Evolutionary conservation across 192 early-diverging fungal genomes (phyloP).

Genomic region (Phycomyces blakesleeanus): DNA sequence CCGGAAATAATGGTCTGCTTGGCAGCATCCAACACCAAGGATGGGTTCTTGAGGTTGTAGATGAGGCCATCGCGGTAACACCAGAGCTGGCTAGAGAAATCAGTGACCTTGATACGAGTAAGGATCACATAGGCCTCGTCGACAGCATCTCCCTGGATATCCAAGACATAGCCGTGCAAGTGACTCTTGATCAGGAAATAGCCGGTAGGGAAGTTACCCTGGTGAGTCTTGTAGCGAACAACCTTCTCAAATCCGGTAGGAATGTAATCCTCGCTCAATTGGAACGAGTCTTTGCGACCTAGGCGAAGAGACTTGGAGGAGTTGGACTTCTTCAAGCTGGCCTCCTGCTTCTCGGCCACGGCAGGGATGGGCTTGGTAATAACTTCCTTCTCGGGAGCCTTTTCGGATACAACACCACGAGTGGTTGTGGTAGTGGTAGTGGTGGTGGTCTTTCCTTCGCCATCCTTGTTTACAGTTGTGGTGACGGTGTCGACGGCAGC

Average conservation of each 20-base stretch:
- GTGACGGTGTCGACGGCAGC: neutral
- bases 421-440: too few species aligned
- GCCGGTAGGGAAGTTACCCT: slow-evolving; percentile 14
- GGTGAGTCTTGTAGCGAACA: slow-evolving; percentile 25
- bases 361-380: neutral
- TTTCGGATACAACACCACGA: too few species aligned
- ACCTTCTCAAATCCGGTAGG: slow-evolving; percentile 33
- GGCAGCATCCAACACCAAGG: slow-evolving; percentile 25
- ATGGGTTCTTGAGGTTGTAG: slow-evolving; percentile 23
- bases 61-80: slow-evolving; percentile 22
- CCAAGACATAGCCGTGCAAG: slow-evolving; percentile 34
- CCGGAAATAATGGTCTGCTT: slow-evolving; percentile 14
- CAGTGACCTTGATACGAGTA: slow-evolving; percentile 15
- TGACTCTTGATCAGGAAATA: slow-evolving; percentile 36
- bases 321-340: slow-evolving; percentile 5
- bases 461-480: neutral
- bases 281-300: slow-evolving; percentile 18
- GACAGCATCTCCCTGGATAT: slow-evolving; percentile 8
- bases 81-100: slow-evolving; percentile 34
- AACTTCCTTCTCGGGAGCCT: too few species aligned
- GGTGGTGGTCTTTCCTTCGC: neutral
- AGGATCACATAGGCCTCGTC: slow-evolving; percentile 15
- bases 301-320: slow-evolving; percentile 1
- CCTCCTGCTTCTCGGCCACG: neutral
- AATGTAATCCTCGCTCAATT: slow-evolving; percentile 14